Evolutionary conservation across 1,139 yeast species (phyloP).

Genomic region (Candida sp.): DNA sequence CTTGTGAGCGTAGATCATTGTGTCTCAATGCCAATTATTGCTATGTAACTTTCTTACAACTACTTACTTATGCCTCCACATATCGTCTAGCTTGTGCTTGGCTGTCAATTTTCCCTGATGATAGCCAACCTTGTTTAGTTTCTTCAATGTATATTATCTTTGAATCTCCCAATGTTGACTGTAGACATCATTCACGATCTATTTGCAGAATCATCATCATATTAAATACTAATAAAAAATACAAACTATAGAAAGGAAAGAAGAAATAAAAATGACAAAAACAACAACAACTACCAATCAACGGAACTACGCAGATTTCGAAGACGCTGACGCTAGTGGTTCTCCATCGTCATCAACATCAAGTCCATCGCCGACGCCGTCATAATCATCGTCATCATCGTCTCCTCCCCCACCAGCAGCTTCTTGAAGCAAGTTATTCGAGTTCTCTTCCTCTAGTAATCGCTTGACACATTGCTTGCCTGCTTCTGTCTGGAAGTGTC

Average conservation of each 20-base stretch:
- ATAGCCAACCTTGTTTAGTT: too few relatives aligned
- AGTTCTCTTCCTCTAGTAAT: slow-evolving; percentile 47
- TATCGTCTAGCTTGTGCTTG: too few relatives aligned
- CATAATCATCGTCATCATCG: slow-evolving; percentile 6
- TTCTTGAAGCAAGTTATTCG: slow-evolving; percentile 11
- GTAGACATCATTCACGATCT: too few relatives aligned
- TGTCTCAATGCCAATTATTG: too few relatives aligned
- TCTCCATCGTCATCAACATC: neutral
- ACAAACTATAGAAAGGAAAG: neutral
- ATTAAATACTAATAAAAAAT: neutral
- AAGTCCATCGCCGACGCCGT: neutral
- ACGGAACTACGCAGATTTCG: neutral
- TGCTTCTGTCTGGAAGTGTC: slow-evolving; percentile 95
- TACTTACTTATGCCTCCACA: too few relatives aligned
- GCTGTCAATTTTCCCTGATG: too few relatives aligned
- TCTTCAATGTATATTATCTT: too few relatives aligned
- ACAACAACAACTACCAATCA: neutral
- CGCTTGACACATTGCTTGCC: slow-evolving; percentile 85
- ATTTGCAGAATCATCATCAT: neutral
- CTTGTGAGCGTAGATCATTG: too few relatives aligned
- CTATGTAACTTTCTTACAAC: too few relatives aligned
- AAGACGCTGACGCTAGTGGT: neutral
- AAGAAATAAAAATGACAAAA: neutral
- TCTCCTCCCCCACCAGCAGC: slow-evolving; percentile 11
- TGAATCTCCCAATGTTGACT: too few relatives aligned